Base-by-base conservation (phyloP, 1,284 basidiomycete genomes). In the Fistulina hepatica region DNA sequence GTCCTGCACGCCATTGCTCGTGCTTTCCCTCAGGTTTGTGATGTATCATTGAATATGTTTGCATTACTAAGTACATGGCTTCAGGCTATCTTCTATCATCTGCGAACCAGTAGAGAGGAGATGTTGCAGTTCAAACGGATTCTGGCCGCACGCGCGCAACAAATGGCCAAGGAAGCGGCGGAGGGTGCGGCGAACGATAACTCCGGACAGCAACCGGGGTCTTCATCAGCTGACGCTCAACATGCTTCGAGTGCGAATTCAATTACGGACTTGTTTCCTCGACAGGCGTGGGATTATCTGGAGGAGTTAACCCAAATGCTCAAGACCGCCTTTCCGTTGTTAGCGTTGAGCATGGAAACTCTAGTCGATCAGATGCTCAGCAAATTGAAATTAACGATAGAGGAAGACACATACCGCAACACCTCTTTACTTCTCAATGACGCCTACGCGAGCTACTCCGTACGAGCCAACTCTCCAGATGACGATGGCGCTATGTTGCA, bases 341-440 rank as follows among this genome's bases (percentile, higher is more conserved):
- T 99, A 16, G 89, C 94, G 19, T 67, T 97, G 21, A 95, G 90
- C 39, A 75, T 99, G 71, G 95, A 99, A 62, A 95, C 92, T 33
- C 88, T 98, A 70, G 88, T 95, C 15, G 95, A 99, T 52, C 94
- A 98, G 60, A 85, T 98, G 48, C 73, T 80, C 28, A 76, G 81
- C 45, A 78, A 93, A 32, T 97, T 97, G 67, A 97, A 97, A 60
- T 76, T 88, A 2, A 73, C 76, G 6, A 74, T 80, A 2, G 95
- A 99, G 48, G 95, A 99, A 58, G 94, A 98, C 50, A 82, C 92
- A 13, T 97, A 97, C 62, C 79, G 95, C 12, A 76, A 93, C 48
- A 80, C 93, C 30, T 85, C 81, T 45, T 83, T 93, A 55, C 63
- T 97, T 25, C 76, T 76, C 53, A 82, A 71, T 43, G 81, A 85